Evolutionary conservation across 768 basidiomycete species (phyloP).

Genomic region (Tephrocybe rancida): DNA sequence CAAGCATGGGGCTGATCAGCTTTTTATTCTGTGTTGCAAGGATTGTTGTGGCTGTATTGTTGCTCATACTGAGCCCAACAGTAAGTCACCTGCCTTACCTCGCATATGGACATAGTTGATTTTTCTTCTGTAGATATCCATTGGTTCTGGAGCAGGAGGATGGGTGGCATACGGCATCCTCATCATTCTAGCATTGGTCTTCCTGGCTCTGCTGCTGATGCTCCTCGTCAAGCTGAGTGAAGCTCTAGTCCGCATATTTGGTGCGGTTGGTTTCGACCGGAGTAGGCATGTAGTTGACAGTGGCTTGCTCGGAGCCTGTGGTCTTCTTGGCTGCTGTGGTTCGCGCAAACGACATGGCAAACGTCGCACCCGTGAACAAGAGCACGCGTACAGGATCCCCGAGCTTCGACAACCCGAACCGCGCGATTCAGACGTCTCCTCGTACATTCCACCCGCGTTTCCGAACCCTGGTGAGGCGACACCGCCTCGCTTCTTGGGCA

Average conservation of each 20-base stretch:
- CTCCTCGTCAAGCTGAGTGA: conserved; percentile 86
- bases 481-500: conserved; percentile 35
- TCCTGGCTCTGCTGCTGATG: conserved; percentile 81
- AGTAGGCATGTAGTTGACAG: conserved; percentile 79
- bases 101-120: conserved; percentile 14
- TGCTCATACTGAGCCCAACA: conserved; percentile 88
- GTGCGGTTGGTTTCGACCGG: conserved; percentile 81
- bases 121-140: conserved; percentile 62
- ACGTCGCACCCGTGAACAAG: conserved; percentile 21
- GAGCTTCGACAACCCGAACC: conserved; percentile 20
- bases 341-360: conserved; percentile 41
- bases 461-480: conserved; percentile 27
- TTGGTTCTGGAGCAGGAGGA: conserved; percentile 77
- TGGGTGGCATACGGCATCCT: conserved; percentile 97
- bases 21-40: conserved; percentile 92
- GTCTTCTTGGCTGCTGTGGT: conserved; percentile 69
- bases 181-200: conserved; percentile 79
- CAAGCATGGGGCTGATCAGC: conserved; percentile 95
- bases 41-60: conserved; percentile 86
- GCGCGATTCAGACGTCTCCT: conserved; percentile 49
- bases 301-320: conserved; percentile 85
- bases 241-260: conserved; percentile 75
- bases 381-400: conserved; percentile 19
- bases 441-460: conserved; percentile 49
- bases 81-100: conserved; percentile 48